Base-by-base conservation (phyloP, 768 basidiomycete genomes). In the Termitomyces heimii region DNA sequence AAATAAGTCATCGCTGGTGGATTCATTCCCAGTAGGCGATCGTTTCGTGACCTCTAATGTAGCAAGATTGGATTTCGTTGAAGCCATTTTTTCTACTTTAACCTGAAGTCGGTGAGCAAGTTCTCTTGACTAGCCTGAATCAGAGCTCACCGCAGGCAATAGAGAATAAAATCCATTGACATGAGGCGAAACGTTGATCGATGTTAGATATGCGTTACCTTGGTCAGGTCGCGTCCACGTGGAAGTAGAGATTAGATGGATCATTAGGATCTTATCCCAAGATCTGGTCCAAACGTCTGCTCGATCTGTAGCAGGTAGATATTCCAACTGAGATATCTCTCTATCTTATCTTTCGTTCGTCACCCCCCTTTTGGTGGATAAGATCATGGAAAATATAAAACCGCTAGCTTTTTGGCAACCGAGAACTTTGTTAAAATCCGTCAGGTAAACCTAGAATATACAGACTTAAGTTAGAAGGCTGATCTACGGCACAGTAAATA, bases 151-250 rank as follows among this genome's bases (percentile, higher is more conserved):
- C 31, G n/a, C 42, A 46, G n/a, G 12, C 18, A 28, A 43, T 52
- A 18, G 24, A 47, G 28, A 31, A 40, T 34, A 20, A 53, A 43
- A 22, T 32, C 45, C 37, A 39, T 58, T 18, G 44, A 53, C 52
- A 58, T 53, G 50, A 57, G 56, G 43, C 31, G 10, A 31, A n/a
- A 7, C 32, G 55, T 34, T 12, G 48, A 49, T 50, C 18, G 48
- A 49, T 50, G 47, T 20, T 1, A 12, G 55, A 49, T 50, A 12
- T 39, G n/a, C 18, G 42, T 54, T 22, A 31, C 18, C 13, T 24
- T 24, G 22, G 5, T 20, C n/a, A 18, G 13, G 35, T 37, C 13
- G n/a, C 34, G n/a, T 40, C 29, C 54, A 55, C 54, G 45, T 55
- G 54, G 45, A 5, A 37, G 14, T 26, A 13, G 12, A 52, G 50